phyloP scores from a whole-genome alignment of 768 basidiomycete species.

The Serendipita sp. region DNA sequence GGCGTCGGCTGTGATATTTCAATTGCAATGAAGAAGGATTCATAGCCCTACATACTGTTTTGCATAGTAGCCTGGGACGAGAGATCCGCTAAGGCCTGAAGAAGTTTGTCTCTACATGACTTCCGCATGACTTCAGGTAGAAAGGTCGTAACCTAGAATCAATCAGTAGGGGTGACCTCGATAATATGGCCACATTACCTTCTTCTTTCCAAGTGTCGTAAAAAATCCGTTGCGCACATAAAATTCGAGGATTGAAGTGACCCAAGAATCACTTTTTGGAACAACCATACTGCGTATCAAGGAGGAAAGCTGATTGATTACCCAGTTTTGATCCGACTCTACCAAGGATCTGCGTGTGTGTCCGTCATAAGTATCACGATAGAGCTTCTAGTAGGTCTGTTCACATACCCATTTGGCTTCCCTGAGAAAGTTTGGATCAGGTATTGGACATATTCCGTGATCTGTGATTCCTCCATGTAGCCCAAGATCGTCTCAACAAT shows the following conservation, averaged over 20 bases:
- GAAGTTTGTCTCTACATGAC: background rate
- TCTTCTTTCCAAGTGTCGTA: constrained; percentile 27
- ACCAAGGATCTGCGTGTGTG: constrained; percentile 19
- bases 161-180: background rate
- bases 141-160: background rate
- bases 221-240: constrained; percentile 71
- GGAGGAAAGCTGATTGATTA: constrained; percentile 66
- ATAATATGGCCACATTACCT: background rate
- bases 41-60: background rate
- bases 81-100: background rate
- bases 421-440: constrained; percentile 48
- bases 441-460: constrained; percentile 59
- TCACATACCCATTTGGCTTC: constrained; percentile 27
- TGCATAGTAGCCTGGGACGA: background rate
- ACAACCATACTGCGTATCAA: constrained; percentile 67
- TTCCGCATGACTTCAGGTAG: background rate
- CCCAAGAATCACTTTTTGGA: constrained; percentile 67
- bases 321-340: constrained; percentile 57
- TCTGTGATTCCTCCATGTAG: constrained; percentile 55
- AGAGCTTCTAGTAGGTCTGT: constrained; percentile 3
- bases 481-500: constrained; percentile 74
- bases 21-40: background rate
- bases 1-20: background rate
- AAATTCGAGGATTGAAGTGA: constrained; percentile 63
- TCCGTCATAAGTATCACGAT: background rate